Conservation (phyloP, 768 basidiomycete genomes). For the Tricholoma hemisulphureum region DNA sequence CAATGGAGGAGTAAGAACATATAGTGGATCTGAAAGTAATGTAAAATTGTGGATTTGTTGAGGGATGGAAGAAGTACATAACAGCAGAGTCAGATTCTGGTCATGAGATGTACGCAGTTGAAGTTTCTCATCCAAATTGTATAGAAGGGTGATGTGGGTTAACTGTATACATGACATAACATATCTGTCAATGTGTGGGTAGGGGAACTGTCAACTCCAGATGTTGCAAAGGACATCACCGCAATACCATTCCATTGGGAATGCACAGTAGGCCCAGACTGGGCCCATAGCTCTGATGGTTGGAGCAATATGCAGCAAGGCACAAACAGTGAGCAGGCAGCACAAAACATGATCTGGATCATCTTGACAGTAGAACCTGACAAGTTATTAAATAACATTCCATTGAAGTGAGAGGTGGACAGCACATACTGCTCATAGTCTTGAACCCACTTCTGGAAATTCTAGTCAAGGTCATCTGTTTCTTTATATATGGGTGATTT, state of each 20-base stretch:
- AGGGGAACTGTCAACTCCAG: constrained; percentile 31
- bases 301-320: constrained; percentile 31
- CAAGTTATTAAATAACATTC: too few relatives aligned
- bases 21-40: background rate
- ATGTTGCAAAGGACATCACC: constrained; percentile 26
- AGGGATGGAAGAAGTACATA: background rate
- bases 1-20: background rate
- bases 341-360: background rate
- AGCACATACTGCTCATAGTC: too few relatives aligned
- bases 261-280: constrained; percentile 40
- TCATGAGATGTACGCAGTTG: background rate
- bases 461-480: too few relatives aligned
- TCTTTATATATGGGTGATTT: too few relatives aligned
- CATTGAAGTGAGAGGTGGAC: too few relatives aligned
- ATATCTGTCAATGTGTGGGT: constrained; percentile 26
- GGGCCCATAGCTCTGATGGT: too few relatives aligned
- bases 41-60: background rate
- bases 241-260: constrained; percentile 40
- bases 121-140: constrained; percentile 20
- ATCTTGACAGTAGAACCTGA: too few relatives aligned
- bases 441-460: too few relatives aligned
- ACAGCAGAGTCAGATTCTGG: background rate
- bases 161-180: constrained; percentile 30
- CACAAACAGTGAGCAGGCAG: constrained; percentile 23
- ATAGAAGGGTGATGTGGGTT: constrained; percentile 28